Base-by-base conservation (phyloP, 192 early-diverging fungal genomes). In the Lunasporangiospora selenospora region DNA sequence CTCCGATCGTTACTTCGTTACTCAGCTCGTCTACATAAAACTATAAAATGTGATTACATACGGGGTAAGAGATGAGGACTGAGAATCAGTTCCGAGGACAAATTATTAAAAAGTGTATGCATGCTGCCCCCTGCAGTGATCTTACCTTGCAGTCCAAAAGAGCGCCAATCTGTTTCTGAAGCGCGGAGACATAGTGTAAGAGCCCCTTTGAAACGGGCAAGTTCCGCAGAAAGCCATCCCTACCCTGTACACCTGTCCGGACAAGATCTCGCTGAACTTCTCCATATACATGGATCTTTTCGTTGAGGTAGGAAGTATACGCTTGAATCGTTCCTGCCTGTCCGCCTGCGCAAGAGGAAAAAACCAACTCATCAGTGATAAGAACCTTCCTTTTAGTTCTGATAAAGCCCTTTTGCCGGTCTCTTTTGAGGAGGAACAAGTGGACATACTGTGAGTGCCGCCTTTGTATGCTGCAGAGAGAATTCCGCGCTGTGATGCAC, bases 11-110 rank as follows among this genome's bases (percentile, higher is more conserved):
- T 1, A 93, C 88, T 13, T 87, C 82, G 67, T 92, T 89, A 65
- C 88, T 85, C 39, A 89, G 75, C 50, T 88, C 84, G 24, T 92
- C 87, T 40, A 86, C 54, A 52, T 89, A 89, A 70, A 91, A 90
- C 88, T 92, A 76, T 30, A 38, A 29, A 16, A 16, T 44, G n/a
- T 41, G n/a, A 58, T 23, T 7, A 34, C 33, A 67, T 15, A 36
- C 16, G 12, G 44, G 29, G 39, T 48, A 37, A 15, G 26, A 15
- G 10, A 54, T 23, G 18, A 45, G 1, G 6, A 18, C 6, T 18
- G 18, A 52, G 26, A 49, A 30, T 18, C 27, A 29, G 15, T 16
- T 49, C n/a, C 2, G 18, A 26, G 12, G 5, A 34, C 32, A 43
- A 41, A 19, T 30, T 23, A 15, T 12, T 7, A 23, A 24, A 26